Evolutionary conservation across 2,329 filamentous ascomycete genomes (phyloP).

Genomic region (Bipolaris cookei): DNA sequence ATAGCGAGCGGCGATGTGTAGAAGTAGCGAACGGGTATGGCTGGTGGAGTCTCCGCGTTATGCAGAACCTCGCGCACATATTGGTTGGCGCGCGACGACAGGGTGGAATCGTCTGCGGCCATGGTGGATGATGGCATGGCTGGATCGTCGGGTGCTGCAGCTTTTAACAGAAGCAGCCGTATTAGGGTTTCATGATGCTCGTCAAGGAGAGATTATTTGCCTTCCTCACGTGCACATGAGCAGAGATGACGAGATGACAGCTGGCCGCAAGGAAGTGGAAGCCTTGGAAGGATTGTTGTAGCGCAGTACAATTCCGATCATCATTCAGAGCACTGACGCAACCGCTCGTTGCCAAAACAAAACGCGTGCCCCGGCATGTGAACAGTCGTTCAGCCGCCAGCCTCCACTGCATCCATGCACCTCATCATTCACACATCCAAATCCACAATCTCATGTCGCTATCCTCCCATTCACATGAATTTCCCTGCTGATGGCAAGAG

Average conservation of each 20-base stretch:
- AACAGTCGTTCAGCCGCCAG: slow-evolving; percentile 8
- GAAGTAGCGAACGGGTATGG: slow-evolving; percentile 67
- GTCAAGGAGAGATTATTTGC: slow-evolving; percentile 6
- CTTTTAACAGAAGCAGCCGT: slow-evolving; percentile 10
- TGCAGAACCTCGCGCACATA: slow-evolving; percentile 56
- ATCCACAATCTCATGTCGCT: background rate
- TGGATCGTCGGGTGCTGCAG: slow-evolving; percentile 9
- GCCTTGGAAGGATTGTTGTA: slow-evolving; percentile 24
- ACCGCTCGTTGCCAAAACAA: slow-evolving; percentile 31
- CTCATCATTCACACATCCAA: background rate
- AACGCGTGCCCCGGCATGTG: slow-evolving; percentile 31
- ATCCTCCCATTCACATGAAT: background rate
- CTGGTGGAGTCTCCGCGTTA: slow-evolving; percentile 41
- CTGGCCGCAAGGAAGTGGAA: slow-evolving; percentile 17
- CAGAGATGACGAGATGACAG: slow-evolving; percentile 13
- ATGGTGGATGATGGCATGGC: slow-evolving; percentile 19
- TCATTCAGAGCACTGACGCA: slow-evolving; percentile 39
- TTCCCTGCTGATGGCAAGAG: background rate
- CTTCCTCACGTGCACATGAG: slow-evolving; percentile 10
- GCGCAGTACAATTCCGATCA: slow-evolving; percentile 20
- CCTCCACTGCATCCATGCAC: background rate
- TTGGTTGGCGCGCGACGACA: slow-evolving; percentile 48
- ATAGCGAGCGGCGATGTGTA: slow-evolving; percentile 83
- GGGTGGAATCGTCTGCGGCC: slow-evolving; percentile 28
- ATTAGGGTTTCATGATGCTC: slow-evolving; percentile 16